Evolutionary conservation across 768 basidiomycete species (phyloP).

Genomic region (Chlorophyllum brunneum): DNA sequence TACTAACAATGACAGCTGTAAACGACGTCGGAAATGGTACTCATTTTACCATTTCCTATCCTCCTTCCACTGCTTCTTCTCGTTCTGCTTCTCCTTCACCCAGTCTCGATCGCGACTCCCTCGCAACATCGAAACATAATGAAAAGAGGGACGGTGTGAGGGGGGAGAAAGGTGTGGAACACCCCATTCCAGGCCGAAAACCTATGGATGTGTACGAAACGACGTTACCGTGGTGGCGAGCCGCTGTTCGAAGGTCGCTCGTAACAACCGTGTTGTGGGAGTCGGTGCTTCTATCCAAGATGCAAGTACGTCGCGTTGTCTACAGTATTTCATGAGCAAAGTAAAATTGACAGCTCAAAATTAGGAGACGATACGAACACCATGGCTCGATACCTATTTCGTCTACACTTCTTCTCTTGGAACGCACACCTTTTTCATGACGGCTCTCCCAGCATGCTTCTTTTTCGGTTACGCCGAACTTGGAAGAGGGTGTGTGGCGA

Average conservation of each 20-base stretch:
- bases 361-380: slow-evolving; percentile 52
- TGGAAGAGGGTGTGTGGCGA: slow-evolving; percentile 64
- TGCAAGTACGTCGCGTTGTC: slow-evolving; percentile 51
- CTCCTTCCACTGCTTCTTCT: slow-evolving; percentile 30
- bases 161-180: slow-evolving; percentile 13
- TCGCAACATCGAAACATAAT: slow-evolving; percentile 6
- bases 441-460: slow-evolving; percentile 77
- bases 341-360: slow-evolving; percentile 1
- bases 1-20: neutral
- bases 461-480: slow-evolving; percentile 80
- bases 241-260: slow-evolving; percentile 50
- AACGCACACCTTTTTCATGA: slow-evolving; percentile 94
- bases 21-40: neutral
- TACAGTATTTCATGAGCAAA: neutral
- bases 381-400: slow-evolving; percentile 78
- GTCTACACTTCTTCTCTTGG: slow-evolving; percentile 77
- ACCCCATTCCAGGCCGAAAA: slow-evolving; percentile 24
- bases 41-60: slow-evolving; percentile 27
- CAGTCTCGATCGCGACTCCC: slow-evolving; percentile 15
- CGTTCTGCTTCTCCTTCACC: slow-evolving; percentile 29
- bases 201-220: slow-evolving; percentile 59
- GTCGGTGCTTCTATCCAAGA: slow-evolving; percentile 53
- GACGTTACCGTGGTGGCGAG: slow-evolving; percentile 63
- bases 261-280: slow-evolving; percentile 54
- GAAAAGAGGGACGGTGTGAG: slow-evolving; percentile 12